Base-by-base conservation (phyloP, 305 asterid genomes). In the Fraxinus sp. region DNA sequence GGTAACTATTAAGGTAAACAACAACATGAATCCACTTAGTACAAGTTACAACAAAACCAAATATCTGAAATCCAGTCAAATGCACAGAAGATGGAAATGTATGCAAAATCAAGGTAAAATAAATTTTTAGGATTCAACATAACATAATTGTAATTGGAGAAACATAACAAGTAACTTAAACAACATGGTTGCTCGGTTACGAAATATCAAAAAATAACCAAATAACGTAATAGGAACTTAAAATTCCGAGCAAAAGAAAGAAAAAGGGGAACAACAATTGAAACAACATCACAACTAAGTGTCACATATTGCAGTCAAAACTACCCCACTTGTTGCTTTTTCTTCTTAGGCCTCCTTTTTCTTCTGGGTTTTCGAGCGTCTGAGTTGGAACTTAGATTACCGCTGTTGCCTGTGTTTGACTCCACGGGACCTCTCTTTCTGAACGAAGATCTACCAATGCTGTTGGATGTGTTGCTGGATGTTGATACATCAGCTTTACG, bases 341-440 rank as follows among this genome's bases (percentile, higher is more conserved):
- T 89, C 92, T 89, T 89, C 95, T 94, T 94, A 0, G 95, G 95
- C 85, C 98, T 91, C 88, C 98, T 90, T 88, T 96, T 96, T 81
- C 99, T 87, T 78, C 84, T 83, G 24, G 99, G 99, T 84, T 94
- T 96, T 80, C 97, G 90, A 72, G 96, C 99, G 86, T 94, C 99
- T 35, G 99, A 93, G 85, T 87, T 93, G 80, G 96, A 91, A 84
- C 94, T 94, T 81, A 90, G 73, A 80, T 84, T 91, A 66, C 95
- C 92, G 70, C 93, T 95, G 87, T 94, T 91, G 79, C 96, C 95
- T 37, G 93, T 91, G 70, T 90, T 89, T 24, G 92, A 90, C 85
- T 90, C 92, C 78, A 83, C 82, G 6, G 87, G 87, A 52, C 87
- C 89, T 84, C 90, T 90, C 82, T 87, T 88, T 80, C 91, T 87